Conservation (phyloP, 2,329 filamentous ascomycete genomes). For the Neophaeococcomyces aloes region DNA sequence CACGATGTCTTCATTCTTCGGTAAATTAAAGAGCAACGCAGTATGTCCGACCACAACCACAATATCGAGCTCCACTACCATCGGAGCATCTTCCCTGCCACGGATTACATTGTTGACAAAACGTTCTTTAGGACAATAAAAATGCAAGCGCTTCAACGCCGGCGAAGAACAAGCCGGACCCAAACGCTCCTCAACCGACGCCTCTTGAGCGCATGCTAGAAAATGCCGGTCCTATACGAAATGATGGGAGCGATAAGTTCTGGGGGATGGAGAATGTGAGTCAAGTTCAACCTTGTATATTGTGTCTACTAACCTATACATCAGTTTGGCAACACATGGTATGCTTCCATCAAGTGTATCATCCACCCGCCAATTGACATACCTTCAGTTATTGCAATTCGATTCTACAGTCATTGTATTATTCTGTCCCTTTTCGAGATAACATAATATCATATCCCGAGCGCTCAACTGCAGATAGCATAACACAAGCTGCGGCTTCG, state of each 20-base stretch:
- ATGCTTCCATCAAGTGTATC: slow-evolving; percentile 27
- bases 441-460: slow-evolving; percentile 85
- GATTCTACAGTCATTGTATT: slow-evolving; percentile 93
- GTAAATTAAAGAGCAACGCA: slow-evolving; percentile 39
- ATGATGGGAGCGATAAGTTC: slow-evolving; percentile 93
- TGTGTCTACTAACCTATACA: slow-evolving; percentile 21
- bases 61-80: not conserved
- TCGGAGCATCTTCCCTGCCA: not conserved
- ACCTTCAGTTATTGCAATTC: slow-evolving; percentile 87
- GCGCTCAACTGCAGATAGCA: slow-evolving; percentile 56
- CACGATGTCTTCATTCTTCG: slow-evolving; percentile 44
- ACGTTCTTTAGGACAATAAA: slow-evolving; percentile 28
- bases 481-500: slow-evolving; percentile 55
- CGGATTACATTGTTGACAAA: not conserved
- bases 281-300: slow-evolving; percentile 20
- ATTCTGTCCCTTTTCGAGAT: slow-evolving; percentile 87
- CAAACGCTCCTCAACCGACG: slow-evolving; percentile 45
- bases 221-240: slow-evolving; percentile 67
- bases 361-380: not conserved
- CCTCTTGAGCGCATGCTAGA: slow-evolving; percentile 65
- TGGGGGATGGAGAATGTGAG: slow-evolving; percentile 96
- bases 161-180: slow-evolving; percentile 45
- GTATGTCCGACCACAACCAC: not conserved
- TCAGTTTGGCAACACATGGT: slow-evolving; percentile 97
- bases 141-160: slow-evolving; percentile 24